Conservation (phyloP, 2,329 filamentous ascomycete genomes). For the Dothiorella sarmentorum region DNA sequence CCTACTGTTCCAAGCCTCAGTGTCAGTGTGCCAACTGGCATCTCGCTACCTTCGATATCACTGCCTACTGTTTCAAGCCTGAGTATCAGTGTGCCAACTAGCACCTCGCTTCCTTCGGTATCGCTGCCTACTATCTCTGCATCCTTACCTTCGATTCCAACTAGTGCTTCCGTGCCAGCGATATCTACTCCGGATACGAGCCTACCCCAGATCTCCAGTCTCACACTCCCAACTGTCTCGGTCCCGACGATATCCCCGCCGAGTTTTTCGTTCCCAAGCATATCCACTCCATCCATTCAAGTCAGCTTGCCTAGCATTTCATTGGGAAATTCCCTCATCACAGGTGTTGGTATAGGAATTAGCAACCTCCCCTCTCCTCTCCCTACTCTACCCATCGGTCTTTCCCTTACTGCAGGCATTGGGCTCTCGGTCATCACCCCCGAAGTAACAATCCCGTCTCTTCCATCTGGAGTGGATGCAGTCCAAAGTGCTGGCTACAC, state of each 20-base stretch:
- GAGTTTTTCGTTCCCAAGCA: background rate
- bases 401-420: background rate
- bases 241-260: background rate
- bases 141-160: too few relatives aligned
- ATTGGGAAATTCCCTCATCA: background rate
- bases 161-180: too few relatives aligned
- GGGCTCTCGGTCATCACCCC: background rate
- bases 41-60: too few relatives aligned
- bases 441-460: background rate
- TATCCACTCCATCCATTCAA: background rate
- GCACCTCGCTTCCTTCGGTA: too few relatives aligned
- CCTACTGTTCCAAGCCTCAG: too few relatives aligned
- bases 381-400: background rate
- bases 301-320: background rate
- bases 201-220: background rate
- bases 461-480: background rate
- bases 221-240: background rate
- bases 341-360: background rate
- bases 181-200: too few relatives aligned
- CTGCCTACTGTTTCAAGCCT: too few relatives aligned
- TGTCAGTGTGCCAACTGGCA: too few relatives aligned
- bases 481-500: conserved; percentile 1
- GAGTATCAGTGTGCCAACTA: too few relatives aligned
- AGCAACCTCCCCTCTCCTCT: background rate
- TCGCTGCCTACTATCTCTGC: too few relatives aligned